Percentiles rank a stretch among this genome's conserved stretches.
Conservation (phyloP, 805 yeast genomes). For the Brettanomyces custersianus region DNA sequence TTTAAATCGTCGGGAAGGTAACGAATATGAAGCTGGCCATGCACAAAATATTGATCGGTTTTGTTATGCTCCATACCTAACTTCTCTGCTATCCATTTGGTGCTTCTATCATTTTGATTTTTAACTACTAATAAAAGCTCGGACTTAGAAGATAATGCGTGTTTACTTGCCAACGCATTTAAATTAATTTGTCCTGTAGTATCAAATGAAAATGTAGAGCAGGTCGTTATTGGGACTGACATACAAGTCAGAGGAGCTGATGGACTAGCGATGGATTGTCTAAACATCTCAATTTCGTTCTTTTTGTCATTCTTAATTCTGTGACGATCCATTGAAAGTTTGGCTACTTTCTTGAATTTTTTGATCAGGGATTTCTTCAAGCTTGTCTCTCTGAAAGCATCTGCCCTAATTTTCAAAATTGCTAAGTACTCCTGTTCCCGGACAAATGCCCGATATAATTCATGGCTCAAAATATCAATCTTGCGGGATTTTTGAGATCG, state of each 20-base stretch:
- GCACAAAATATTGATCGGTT: constrained; percentile 8
- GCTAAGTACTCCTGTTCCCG: constrained; percentile 43
- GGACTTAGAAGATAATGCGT: constrained; percentile 20
- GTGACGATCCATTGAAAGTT: constrained; percentile 12
- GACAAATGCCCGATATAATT: constrained; percentile 51
- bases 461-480: neutral
- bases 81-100: constrained; percentile 16
- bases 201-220: too few relatives aligned
- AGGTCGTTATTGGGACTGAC: too few relatives aligned
- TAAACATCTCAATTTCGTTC: constrained; percentile 27
- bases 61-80: constrained; percentile 13
- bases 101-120: constrained; percentile 21
- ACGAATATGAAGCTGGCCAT: constrained; percentile 25
- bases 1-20: constrained; percentile 34
- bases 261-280: constrained; percentile 9
- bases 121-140: constrained; percentile 25
- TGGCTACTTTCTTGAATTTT: constrained; percentile 25
- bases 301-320: constrained; percentile 28
- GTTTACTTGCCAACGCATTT: neutral
- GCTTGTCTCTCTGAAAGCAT: constrained; percentile 22
- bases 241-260: too few relatives aligned
- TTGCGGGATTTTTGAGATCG: neutral
- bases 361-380: constrained; percentile 26
- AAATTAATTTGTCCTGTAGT: constrained; percentile 1
- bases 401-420: constrained; percentile 38